A percentile compares a stretch with the other conserved stretches of the same genome.
These are phyloP conservation scores for Venturia carpophila DNA, from an alignment of 2,329 filamentous ascomycete species.

Conservation along the genomic window DNA sequence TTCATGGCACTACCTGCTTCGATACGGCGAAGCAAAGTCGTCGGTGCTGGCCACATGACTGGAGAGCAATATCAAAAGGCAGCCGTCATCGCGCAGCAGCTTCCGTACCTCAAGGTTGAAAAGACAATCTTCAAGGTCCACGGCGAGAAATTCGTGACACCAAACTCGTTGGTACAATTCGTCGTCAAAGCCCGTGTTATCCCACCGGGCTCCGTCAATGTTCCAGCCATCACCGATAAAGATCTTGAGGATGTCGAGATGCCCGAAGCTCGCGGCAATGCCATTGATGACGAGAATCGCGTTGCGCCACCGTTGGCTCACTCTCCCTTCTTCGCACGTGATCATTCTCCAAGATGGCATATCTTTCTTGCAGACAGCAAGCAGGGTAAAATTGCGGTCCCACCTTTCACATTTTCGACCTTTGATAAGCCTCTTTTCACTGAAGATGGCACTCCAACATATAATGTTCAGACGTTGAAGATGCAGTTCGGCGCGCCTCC, in stretches of 20 bases:
- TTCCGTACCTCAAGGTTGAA: constrained; percentile 76
- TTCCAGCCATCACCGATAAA: constrained; percentile 65
- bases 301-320: constrained; percentile 78
- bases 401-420: constrained; percentile 86
- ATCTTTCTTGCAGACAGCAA: constrained; percentile 91
- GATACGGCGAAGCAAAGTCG: constrained; percentile 61
- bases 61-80: constrained; percentile 70
- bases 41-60: constrained; percentile 62
- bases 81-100: constrained; percentile 68
- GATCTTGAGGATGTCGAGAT: constrained; percentile 92
- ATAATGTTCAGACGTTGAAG: constrained; percentile 91
- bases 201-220: constrained; percentile 68
- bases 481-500: constrained; percentile 94
- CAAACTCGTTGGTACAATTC: constrained; percentile 84
- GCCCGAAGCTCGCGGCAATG: constrained; percentile 74
- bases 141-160: constrained; percentile 86
- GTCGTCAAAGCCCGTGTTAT: constrained; percentile 93
- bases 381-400: constrained; percentile 91
- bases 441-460: constrained; percentile 76
- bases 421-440: constrained; percentile 87
- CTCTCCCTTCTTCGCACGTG: constrained; percentile 82
- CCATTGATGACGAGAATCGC: constrained; percentile 53
- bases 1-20: constrained; percentile 80
- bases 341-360: constrained; percentile 86
- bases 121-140: constrained; percentile 98